Conservation (phyloP, 345 rosid species). For the Nasturtium officinale region DNA sequence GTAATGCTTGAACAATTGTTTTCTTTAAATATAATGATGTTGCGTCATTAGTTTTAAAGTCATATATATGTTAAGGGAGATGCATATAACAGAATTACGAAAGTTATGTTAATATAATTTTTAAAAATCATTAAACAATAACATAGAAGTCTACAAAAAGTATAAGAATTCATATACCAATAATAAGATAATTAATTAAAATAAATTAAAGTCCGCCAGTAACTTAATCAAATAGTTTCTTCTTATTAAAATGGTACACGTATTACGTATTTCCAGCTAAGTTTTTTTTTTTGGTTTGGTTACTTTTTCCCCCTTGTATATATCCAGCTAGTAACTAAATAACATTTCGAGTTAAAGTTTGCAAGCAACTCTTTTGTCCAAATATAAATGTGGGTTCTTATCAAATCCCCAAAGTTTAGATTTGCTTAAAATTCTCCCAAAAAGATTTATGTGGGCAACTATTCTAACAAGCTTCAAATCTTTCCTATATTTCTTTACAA, state of each 20-base stretch:
- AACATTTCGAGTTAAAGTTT: slow-evolving; percentile 12
- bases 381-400: slow-evolving; percentile 16
- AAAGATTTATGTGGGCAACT: slow-evolving; percentile 29
- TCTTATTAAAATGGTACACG: not conserved
- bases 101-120: too few species aligned
- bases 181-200: not conserved
- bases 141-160: too few species aligned
- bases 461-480: slow-evolving; percentile 26
- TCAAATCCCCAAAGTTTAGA: slow-evolving; percentile 14
- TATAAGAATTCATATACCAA: not conserved
- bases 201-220: not conserved
- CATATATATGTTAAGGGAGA: too few species aligned
- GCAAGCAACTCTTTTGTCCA: slow-evolving; percentile 31
- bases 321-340: not conserved
- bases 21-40: too few species aligned
- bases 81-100: too few species aligned
- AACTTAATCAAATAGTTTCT: not conserved
- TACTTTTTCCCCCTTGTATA: not conserved
- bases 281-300: not conserved
- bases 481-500: slow-evolving; percentile 26
- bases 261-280: not conserved
- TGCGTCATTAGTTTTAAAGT: too few species aligned
- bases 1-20: too few species aligned
- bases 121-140: too few species aligned
- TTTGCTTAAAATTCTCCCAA: slow-evolving; percentile 28